phyloP scores from a whole-genome alignment of 2,329 filamentous ascomycete genomes.

The Didymella pomorum region DNA sequence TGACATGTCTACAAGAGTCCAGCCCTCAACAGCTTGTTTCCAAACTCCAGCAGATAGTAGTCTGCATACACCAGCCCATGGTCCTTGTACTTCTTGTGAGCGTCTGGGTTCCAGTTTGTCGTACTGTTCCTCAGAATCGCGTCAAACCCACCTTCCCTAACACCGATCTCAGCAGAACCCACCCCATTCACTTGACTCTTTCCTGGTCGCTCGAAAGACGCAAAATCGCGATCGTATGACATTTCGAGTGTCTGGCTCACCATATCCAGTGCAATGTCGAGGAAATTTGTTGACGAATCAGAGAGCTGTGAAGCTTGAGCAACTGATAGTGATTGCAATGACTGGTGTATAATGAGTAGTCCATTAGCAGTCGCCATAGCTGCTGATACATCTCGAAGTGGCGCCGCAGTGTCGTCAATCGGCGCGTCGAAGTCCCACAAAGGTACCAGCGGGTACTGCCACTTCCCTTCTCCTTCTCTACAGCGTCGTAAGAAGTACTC shows the following conservation, averaged over 20 bases:
- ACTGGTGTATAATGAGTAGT: constrained; percentile 51
- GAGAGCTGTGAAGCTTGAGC: constrained; percentile 9
- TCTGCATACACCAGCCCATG: constrained; percentile 61
- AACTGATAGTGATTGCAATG: constrained; percentile 32
- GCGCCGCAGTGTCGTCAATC: constrained; percentile 42
- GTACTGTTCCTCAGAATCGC: constrained; percentile 58
- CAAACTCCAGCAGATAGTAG: constrained; percentile 58
- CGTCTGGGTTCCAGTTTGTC: constrained; percentile 58
- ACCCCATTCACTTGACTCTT: constrained; percentile 29
- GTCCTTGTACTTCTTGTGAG: constrained; percentile 55
- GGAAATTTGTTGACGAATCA: constrained; percentile 18
- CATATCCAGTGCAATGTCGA: constrained; percentile 32
- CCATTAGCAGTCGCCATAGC: constrained; percentile 55
- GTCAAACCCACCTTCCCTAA: constrained; percentile 49
- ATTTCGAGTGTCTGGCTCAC: constrained; percentile 42
- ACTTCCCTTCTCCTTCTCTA: constrained; percentile 42
- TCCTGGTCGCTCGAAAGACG: constrained; percentile 26
- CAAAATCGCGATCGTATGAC: constrained; percentile 41
- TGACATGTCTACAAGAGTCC: constrained; percentile 33
- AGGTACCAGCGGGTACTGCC: constrained; percentile 49
- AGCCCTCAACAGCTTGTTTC: constrained; percentile 56
- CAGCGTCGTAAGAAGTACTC: constrained; percentile 58
- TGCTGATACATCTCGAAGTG: constrained; percentile 51
- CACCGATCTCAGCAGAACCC: constrained; percentile 23
- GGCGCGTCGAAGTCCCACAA: constrained; percentile 64